Conservation (phyloP, 768 basidiomycete genomes). For the Xerocomellus dryophilus region DNA sequence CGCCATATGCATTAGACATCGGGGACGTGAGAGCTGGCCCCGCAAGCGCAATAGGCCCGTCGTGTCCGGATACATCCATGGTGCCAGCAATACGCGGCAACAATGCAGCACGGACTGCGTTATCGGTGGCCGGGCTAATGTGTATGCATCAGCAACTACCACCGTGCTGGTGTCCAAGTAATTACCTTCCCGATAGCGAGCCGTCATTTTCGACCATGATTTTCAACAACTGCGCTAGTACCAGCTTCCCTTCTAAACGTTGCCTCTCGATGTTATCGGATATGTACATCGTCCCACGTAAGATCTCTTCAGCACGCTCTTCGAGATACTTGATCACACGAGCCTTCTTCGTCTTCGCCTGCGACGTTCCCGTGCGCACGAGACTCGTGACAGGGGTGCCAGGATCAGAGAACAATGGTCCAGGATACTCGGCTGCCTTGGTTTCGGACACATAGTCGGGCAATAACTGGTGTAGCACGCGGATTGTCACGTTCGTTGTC, state of each 20-base stretch:
- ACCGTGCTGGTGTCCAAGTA: neutral
- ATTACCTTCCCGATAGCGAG: constrained; percentile 76
- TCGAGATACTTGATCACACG: constrained; percentile 75
- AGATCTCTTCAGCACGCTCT: constrained; percentile 71
- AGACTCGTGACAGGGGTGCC: constrained; percentile 61
- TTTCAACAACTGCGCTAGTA: constrained; percentile 69
- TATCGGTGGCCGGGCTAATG: constrained; percentile 61
- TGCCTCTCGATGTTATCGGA: constrained; percentile 49
- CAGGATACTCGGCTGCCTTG: constrained; percentile 67
- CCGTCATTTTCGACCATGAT: constrained; percentile 90
- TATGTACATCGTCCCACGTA: constrained; percentile 72
- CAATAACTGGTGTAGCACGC: constrained; percentile 63
- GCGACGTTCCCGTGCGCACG: constrained; percentile 58
- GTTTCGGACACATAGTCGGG: constrained; percentile 60
- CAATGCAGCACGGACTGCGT: constrained; percentile 69
- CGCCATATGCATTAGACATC: constrained; percentile 18
- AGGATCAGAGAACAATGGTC: constrained; percentile 80
- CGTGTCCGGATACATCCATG: constrained; percentile 20
- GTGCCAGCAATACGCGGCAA: constrained; percentile 51
- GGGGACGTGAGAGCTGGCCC: constrained; percentile 34
- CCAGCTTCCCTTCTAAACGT: constrained; percentile 71
- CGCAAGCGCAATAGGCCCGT: constrained; percentile 14
- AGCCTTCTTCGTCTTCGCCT: constrained; percentile 81
- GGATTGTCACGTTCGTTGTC: constrained; percentile 66
- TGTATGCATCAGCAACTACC: constrained; percentile 17